Conservation (phyloP, 2,329 filamentous ascomycete species). For the Mariannaea elegans region DNA sequence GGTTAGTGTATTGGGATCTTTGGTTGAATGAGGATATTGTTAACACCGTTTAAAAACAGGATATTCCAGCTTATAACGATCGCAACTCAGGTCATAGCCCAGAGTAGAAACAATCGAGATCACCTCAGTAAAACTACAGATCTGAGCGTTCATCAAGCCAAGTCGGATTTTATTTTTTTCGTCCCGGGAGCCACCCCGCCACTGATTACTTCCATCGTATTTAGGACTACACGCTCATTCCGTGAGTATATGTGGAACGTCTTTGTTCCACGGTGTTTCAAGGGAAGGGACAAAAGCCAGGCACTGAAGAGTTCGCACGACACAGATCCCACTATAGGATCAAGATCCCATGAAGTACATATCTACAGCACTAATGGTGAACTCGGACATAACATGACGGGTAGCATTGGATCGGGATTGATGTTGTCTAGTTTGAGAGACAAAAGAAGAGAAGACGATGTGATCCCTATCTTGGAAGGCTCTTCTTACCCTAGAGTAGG, state of each 20-base stretch:
- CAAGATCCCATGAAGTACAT: background rate
- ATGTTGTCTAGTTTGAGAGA: background rate
- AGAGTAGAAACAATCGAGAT: constrained; percentile 43
- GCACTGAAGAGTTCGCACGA: background rate
- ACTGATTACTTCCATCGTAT: constrained; percentile 23
- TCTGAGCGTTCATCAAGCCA: constrained; percentile 37
- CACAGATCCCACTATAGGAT: background rate
- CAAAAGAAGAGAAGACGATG: constrained; percentile 6
- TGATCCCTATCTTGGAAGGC: constrained; percentile 6
- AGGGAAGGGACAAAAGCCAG: background rate
- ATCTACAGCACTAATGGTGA: background rate
- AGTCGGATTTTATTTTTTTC: constrained; percentile 32
- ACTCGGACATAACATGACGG: background rate
- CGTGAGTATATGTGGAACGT: constrained; percentile 19
- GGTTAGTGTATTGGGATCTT: constrained; percentile 35
- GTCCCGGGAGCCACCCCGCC: constrained; percentile 37
- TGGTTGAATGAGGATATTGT: background rate
- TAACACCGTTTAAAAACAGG: constrained; percentile 22
- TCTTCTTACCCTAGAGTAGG: background rate
- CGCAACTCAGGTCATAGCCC: constrained; percentile 47
- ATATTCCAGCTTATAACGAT: constrained; percentile 51
- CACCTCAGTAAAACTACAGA: constrained; percentile 43
- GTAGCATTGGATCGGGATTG: background rate
- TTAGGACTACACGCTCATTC: constrained; percentile 25
- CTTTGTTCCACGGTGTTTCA: constrained; percentile 3